These are phyloP conservation scores for Suillus ampliporus DNA, from an alignment of 768 basidiomycete species.

Conservation along the genomic window DNA sequence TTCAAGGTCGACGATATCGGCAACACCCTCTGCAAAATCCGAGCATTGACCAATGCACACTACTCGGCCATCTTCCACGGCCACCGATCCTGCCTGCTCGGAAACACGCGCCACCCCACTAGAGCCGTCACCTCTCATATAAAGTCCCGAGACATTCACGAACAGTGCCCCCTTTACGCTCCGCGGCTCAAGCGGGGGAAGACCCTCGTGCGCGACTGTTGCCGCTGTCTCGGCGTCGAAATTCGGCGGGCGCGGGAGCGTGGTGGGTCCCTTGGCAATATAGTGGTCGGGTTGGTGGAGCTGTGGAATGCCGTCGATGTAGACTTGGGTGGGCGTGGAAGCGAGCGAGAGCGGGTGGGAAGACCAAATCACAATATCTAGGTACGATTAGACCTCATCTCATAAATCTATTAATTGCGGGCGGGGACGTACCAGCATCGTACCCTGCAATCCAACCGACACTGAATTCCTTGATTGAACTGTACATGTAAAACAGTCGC, in stretches of 20 bases:
- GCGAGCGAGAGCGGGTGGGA: conserved; percentile 77
- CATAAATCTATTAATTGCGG: background rate
- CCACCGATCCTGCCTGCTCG: conserved; percentile 33
- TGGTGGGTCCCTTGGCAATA: conserved; percentile 39
- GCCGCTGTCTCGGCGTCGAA: conserved; percentile 71
- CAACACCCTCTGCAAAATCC: conserved; percentile 19
- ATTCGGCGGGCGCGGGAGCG: conserved; percentile 63
- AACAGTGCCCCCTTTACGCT: conserved; percentile 55
- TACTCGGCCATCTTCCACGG: conserved; percentile 56
- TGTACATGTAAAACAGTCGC: background rate
- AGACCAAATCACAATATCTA: conserved; percentile 77
- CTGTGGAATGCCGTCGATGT: conserved; percentile 87
- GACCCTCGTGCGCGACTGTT: conserved; percentile 69
- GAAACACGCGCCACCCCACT: conserved; percentile 33
- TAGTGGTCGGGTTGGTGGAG: conserved; percentile 50
- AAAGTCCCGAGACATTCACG: conserved; percentile 63
- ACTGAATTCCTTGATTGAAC: background rate
- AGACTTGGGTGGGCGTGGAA: conserved; percentile 76
- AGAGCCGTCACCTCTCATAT: conserved; percentile 35
- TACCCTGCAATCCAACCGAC: conserved; percentile 35
- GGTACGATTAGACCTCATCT: conserved; percentile 1
- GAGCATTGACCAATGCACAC: conserved; percentile 51
- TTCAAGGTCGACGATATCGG: conserved; percentile 60
- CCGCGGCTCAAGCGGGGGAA: conserved; percentile 67
- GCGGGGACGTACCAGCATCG: conserved; percentile 47